Evolutionary conservation across 345 rosid genomes (phyloP).

Genomic region (Gossypium turneri): DNA sequence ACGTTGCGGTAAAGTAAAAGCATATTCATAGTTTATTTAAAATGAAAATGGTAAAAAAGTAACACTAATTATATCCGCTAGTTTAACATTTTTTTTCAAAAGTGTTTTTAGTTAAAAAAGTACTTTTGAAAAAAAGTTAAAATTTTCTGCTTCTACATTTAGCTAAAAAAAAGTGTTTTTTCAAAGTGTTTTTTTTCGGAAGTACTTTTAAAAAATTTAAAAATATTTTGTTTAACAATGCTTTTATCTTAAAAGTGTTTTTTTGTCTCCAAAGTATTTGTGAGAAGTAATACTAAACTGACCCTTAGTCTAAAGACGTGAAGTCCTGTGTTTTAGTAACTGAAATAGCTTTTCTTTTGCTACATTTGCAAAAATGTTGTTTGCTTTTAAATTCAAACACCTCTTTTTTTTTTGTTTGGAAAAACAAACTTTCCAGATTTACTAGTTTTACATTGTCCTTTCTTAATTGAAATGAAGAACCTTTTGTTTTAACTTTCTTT

Average conservation of each 20-base stretch:
- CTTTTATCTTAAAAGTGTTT: rapidly evolving
- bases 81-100: no score
- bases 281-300: no score
- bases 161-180: no score
- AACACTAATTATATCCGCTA: no score
- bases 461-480: background rate
- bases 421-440: background rate
- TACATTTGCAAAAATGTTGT: background rate
- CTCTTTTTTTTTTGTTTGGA: background rate
- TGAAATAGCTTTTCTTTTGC: no score
- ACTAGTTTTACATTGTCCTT: background rate
- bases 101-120: no score
- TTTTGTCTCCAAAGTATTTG: no score
- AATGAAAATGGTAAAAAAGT: background rate
- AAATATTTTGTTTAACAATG: rapidly evolving
- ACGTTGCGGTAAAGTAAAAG: background rate
- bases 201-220: rapidly evolving
- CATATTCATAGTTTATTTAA: background rate
- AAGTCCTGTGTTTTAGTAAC: background rate
- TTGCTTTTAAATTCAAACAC: background rate
- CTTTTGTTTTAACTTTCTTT: background rate
- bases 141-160: no score
- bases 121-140: no score
- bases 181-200: rapidly evolving
- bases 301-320: background rate